Percentiles rank a stretch among this genome's conserved stretches.
Conservation (phyloP, 352 stramenopile species). For the Phytophthora crassamura region DNA sequence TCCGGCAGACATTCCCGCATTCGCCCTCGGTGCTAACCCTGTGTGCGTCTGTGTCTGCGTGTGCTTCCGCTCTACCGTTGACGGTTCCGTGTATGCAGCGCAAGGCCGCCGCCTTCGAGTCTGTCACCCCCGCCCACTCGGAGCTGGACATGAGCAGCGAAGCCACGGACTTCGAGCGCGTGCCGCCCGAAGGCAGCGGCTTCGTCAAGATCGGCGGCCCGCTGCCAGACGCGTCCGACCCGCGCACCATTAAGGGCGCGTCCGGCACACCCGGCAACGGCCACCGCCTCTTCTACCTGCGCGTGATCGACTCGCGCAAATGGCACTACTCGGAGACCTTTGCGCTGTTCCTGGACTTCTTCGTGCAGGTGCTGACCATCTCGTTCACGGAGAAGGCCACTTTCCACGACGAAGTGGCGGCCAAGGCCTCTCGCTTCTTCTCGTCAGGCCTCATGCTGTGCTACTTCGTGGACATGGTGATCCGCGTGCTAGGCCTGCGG, state of each 20-base stretch:
- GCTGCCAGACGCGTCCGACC: slow-evolving; percentile 73
- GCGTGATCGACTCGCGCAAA: slow-evolving; percentile 88
- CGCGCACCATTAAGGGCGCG: slow-evolving; percentile 69
- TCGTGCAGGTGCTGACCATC: slow-evolving; percentile 82
- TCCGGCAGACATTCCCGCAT: slow-evolving; percentile 19
- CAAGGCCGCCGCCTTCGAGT: slow-evolving; percentile 34
- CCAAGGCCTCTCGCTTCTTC: slow-evolving; percentile 77
- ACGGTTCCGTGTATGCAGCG: slow-evolving; percentile 23
- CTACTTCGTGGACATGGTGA: slow-evolving; percentile 87
- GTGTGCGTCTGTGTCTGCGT: background rate
- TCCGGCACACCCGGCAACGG: slow-evolving; percentile 45
- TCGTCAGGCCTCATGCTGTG: slow-evolving; percentile 78
- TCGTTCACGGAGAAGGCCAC: slow-evolving; percentile 73
- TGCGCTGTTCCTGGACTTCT: slow-evolving; percentile 87
- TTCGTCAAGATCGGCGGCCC: slow-evolving; percentile 87
- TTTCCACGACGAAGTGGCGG: slow-evolving; percentile 69
- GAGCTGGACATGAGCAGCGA: slow-evolving; percentile 48
- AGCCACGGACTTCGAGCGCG: slow-evolving; percentile 65
- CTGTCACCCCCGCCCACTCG: slow-evolving; percentile 26
- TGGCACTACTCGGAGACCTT: slow-evolving; percentile 91
- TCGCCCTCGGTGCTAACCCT: background rate
- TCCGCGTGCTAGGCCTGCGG: slow-evolving; percentile 76
- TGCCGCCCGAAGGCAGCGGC: slow-evolving; percentile 45
- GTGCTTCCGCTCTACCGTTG: slow-evolving; percentile 3
- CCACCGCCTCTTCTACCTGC: slow-evolving; percentile 81